These are phyloP conservation scores for Bigelowiella natans DNA, from an alignment of 78 protist genomes.

Conservation along the genomic window DNA sequence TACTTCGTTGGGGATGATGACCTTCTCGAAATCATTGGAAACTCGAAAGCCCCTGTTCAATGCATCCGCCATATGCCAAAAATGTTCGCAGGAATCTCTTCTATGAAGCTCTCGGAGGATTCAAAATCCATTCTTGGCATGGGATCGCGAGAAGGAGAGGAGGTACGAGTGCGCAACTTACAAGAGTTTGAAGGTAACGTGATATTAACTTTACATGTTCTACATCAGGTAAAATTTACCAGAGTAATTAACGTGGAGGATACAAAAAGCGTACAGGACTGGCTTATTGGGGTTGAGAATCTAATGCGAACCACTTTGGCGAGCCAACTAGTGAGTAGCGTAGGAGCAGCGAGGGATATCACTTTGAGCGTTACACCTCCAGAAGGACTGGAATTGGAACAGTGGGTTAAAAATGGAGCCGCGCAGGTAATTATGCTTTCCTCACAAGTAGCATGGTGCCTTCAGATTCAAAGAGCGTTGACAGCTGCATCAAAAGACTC, in stretches of 20 bases:
- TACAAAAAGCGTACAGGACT: neutral
- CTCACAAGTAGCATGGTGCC: neutral
- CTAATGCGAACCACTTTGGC: neutral
- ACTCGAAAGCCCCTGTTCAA: neutral
- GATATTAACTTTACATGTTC: no score
- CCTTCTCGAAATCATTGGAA: conserved; percentile 24
- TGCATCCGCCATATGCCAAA: conserved; percentile 5
- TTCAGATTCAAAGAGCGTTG: neutral
- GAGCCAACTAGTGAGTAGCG: neutral
- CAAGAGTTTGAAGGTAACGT: no score
- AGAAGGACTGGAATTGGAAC: neutral
- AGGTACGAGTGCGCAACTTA: no score
- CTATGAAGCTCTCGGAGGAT: neutral
- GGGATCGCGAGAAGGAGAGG: neutral
- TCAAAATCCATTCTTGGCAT: neutral
- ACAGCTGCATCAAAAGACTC: neutral
- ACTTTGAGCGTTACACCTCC: neutral
- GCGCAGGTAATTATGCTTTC: neutral
- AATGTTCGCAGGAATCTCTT: conserved; percentile 13
- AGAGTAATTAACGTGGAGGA: neutral
- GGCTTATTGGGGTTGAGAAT: neutral
- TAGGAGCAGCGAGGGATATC: neutral
- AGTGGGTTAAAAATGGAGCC: neutral
- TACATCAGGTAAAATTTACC: neutral
- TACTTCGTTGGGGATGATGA: conserved; percentile 49